Evolutionary conservation across 257 asterid species (phyloP), one percentile per base, ranked within the genome.

Genomic region (Plantago elongata): DNA sequence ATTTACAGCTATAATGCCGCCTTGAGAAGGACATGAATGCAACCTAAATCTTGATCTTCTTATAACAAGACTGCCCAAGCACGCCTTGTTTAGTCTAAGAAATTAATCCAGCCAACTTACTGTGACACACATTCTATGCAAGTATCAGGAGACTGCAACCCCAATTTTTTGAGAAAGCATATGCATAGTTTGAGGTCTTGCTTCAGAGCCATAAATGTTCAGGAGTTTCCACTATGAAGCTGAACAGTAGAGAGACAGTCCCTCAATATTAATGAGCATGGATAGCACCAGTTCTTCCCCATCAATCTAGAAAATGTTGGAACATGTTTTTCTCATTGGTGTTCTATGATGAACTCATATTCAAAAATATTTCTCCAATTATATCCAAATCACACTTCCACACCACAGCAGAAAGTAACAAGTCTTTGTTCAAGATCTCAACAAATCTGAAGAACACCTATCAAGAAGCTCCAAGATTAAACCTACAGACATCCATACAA

Each of bases 401-500:
- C 57, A 63, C 43, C 60, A 56, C 60, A 51, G 45, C 77, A 56
- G 66, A 49, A 61, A 40, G 66, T 55, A 49, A 64, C 37, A 57
- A 51, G 22, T 65, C 56, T 61, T 71, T 44, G 69, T 44, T 63
- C 75, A 68, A 44, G 65, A 67, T 27, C 74, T 66, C 67, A 71
- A 67, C 61, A 65, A 65, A 64, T 71, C 75, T 62, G 66, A 50
- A 56, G 73, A 30, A 66, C 72, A 63, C 40, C 69, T 67, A 71
- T 76, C 72, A 66, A 63, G 77, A 42, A 43, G 51, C 71, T 40
- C 78, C 50, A 5, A 62, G 18, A 61, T 55, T 62, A 68, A 63
- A 45, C 64, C 60, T n/a, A 50, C 12, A 64, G 66, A 67, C 46
- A 60, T 64, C 68, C 46, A 40, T 49, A 34, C 56, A 62, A 70